Conservation (phyloP, 2,329 filamentous ascomycete species). For the Diaporthe aspalathi region DNA sequence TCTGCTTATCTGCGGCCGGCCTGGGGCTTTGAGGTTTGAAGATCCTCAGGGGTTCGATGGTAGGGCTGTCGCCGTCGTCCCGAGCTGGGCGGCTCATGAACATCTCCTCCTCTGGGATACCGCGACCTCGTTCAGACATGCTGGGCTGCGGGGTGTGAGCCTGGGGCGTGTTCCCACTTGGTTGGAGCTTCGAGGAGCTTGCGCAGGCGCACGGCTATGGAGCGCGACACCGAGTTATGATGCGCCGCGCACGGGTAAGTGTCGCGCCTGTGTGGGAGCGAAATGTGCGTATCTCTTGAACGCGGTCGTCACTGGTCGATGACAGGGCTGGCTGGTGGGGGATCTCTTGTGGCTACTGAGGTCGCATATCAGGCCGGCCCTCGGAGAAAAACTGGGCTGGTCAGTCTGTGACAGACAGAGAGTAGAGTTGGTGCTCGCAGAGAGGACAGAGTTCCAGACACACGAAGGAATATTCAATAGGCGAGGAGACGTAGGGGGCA, state of each 20-base stretch:
- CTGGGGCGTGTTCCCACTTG: constrained; percentile 29
- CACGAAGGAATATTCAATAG: constrained; percentile 29
- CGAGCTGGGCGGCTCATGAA: constrained; percentile 74
- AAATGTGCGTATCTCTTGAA: constrained; percentile 28
- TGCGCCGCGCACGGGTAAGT: not conserved
- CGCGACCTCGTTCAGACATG: constrained; percentile 67
- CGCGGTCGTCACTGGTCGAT: constrained; percentile 30
- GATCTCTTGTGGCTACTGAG: constrained; percentile 32
- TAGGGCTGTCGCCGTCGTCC: constrained; percentile 74
- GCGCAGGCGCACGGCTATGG: constrained; percentile 41
- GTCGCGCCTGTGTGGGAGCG: constrained; percentile 6
- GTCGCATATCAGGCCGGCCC: constrained; percentile 40
- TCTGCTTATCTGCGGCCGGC: constrained; percentile 53
- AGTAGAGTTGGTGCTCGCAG: constrained; percentile 14
- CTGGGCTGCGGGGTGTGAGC: constrained; percentile 40
- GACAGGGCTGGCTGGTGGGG: constrained; percentile 36
- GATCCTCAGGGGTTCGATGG: constrained; percentile 85
- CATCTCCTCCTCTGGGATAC: constrained; percentile 83
- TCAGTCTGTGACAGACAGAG: constrained; percentile 22
- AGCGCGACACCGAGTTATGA: not conserved
- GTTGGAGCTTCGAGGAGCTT: constrained; percentile 23
- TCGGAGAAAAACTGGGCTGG: constrained; percentile 34
- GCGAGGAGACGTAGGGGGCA: constrained; percentile 18
- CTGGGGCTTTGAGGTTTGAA: constrained; percentile 79
- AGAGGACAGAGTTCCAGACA: constrained; percentile 35